phyloP scores from a whole-genome alignment of 257 asterid genomes.

The Solanum chmielewskii region DNA sequence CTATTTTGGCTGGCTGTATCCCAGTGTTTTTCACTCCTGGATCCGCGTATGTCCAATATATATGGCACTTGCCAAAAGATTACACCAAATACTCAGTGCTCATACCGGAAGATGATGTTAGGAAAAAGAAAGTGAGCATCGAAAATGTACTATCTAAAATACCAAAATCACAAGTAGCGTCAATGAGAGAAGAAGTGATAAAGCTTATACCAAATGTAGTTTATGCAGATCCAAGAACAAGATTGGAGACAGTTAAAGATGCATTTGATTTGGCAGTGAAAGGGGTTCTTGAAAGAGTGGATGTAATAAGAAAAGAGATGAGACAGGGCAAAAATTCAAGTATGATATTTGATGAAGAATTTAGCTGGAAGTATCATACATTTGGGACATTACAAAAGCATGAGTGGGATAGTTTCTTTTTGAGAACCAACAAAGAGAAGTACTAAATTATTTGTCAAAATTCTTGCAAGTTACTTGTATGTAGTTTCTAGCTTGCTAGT shows the following conservation, averaged over 20 bases:
- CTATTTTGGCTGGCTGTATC: slow-evolving; percentile 78
- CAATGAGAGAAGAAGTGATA: slow-evolving; percentile 71
- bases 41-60: slow-evolving; percentile 71
- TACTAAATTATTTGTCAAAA: background rate
- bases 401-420: slow-evolving; percentile 69
- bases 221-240: slow-evolving; percentile 53
- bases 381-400: slow-evolving; percentile 48
- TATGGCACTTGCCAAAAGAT: slow-evolving; percentile 69
- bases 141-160: slow-evolving; percentile 36
- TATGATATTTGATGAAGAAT: slow-evolving; percentile 40
- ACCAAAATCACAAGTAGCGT: slow-evolving; percentile 24
- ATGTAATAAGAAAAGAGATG: slow-evolving; percentile 29
- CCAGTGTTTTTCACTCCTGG: slow-evolving; percentile 79
- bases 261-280: slow-evolving; percentile 63
- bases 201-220: slow-evolving; percentile 61
- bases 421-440: slow-evolving; percentile 15
- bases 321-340: slow-evolving; percentile 26
- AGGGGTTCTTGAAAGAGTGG: slow-evolving; percentile 43
- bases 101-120: slow-evolving; percentile 57
- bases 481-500: background rate
- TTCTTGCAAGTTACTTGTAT: background rate
- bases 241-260: slow-evolving; percentile 36
- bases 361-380: slow-evolving; percentile 70
- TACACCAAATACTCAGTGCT: slow-evolving; percentile 47
- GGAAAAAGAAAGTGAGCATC: slow-evolving; percentile 34